Percentiles rank a stretch among this genome's conserved stretches.
These are phyloP conservation scores for Serendipita vermifera DNA, from an alignment of 768 basidiomycete species.

Conservation along the genomic window DNA sequence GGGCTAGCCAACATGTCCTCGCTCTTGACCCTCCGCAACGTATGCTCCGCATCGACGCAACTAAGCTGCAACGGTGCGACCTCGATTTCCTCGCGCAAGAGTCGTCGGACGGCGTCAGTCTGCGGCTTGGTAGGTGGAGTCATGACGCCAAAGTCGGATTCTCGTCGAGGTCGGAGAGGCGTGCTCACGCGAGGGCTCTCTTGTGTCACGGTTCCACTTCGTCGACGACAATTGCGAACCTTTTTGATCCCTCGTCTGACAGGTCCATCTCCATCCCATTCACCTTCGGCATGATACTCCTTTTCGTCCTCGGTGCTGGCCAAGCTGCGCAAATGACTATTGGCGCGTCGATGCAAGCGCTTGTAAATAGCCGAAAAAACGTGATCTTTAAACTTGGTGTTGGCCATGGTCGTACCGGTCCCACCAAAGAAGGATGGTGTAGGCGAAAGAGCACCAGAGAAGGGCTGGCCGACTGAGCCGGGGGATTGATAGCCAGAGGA, in stretches of 20 bases:
- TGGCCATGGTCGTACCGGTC: slow-evolving; percentile 84
- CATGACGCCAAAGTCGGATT: slow-evolving; percentile 1
- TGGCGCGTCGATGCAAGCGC: slow-evolving; percentile 44
- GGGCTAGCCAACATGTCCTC: slow-evolving; percentile 37
- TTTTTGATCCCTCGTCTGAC: background rate
- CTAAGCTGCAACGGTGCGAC: too few species aligned
- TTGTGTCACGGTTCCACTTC: slow-evolving; percentile 5
- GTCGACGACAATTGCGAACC: background rate
- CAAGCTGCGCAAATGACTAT: slow-evolving; percentile 19
- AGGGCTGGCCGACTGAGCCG: slow-evolving; percentile 25
- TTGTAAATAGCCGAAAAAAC: slow-evolving; percentile 83
- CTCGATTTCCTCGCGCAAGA: background rate
- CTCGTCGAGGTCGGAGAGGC: background rate
- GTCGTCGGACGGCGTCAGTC: background rate
- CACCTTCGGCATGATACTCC: slow-evolving; percentile 31
- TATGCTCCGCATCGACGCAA: slow-evolving; percentile 10
- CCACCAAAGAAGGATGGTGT: slow-evolving; percentile 63
- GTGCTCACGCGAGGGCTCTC: background rate
- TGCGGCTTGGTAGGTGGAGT: background rate
- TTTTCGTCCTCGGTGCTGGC: slow-evolving; percentile 45
- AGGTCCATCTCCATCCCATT: slow-evolving; percentile 22
- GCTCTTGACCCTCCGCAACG: slow-evolving; percentile 53
- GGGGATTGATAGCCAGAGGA: slow-evolving; percentile 30
- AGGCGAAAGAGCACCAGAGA: slow-evolving; percentile 19
- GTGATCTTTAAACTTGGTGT: slow-evolving; percentile 88